Percentiles rank a stretch among this genome's conserved stretches.
Conservation (phyloP, 768 basidiomycete genomes). For the Trametopsis cervina region DNA sequence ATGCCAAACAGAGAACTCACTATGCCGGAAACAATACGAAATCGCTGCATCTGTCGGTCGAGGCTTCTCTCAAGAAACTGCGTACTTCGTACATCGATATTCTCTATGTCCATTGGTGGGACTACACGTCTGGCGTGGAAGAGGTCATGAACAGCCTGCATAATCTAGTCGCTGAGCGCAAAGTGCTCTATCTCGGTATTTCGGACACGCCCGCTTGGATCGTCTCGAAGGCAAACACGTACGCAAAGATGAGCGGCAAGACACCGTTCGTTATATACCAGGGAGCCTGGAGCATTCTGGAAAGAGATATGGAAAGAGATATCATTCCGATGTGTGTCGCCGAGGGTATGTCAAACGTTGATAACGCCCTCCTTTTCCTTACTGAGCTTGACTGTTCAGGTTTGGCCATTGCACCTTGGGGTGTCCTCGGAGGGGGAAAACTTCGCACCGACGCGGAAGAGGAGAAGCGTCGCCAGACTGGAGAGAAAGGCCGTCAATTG, state of each 20-base stretch:
- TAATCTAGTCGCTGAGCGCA: conserved; percentile 38
- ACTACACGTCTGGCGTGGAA: conserved; percentile 41
- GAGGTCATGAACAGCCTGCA: conserved; percentile 48
- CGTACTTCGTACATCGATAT: conserved; percentile 51
- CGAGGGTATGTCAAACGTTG: conserved; percentile 10
- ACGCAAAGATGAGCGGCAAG: conserved; percentile 27
- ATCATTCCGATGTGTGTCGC: conserved; percentile 24
- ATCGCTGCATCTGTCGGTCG: conserved; percentile 22
- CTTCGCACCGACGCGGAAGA: conserved; percentile 31
- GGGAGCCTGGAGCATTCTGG: conserved; percentile 23
- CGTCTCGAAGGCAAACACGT: conserved; percentile 28
- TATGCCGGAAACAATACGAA: conserved; percentile 35
- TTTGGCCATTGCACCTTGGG: conserved; percentile 34
- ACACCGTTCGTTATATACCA: conserved; percentile 35
- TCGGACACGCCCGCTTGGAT: conserved; percentile 28
- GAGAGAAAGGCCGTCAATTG: conserved; percentile 24
- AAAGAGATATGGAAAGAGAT: conserved; percentile 33
- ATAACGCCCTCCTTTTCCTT: background rate
- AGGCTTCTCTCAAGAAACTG: conserved; percentile 36
- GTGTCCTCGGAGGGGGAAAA: conserved; percentile 30
- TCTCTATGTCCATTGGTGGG: conserved; percentile 48
- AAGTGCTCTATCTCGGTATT: conserved; percentile 30
- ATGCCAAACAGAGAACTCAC: conserved; percentile 27
- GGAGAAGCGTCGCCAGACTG: conserved; percentile 16
- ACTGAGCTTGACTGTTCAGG: too few relatives aligned